Evolutionary conservation across 495 filamentous ascomycete genomes (phyloP), one percentile per base, ranked within the genome.

Genomic region (Neurospora sp.): DNA sequence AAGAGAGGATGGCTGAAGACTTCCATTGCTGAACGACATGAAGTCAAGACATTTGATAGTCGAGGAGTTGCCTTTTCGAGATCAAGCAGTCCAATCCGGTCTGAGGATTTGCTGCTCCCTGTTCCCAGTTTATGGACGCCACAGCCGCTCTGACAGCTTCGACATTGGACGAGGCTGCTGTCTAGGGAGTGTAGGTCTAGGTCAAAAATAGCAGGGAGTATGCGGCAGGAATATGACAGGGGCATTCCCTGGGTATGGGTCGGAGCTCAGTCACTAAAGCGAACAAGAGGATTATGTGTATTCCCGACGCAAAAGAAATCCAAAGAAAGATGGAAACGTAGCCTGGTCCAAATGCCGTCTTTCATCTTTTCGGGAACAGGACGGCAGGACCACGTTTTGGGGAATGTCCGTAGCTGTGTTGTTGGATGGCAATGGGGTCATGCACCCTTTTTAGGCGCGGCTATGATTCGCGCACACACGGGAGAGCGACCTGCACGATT

Each of bases 371-470:
- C 22, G 53, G 14, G 22, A 18, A 35, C 27, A 18, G 14, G 22
- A 61, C 53, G 53, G 53, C 53, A 61, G 53, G 53, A 61, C 53
- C 53, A 61, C 14, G 69, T 38, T 35, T 78, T 79, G 79, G 79
- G 79, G 79, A 61, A 80, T 80, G 79, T 80, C 79, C 79, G 79
- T 70, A 41, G 68, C 20, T 59, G 48, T 27, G 48, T 31, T 59
- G 48, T 31, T 59, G 48, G 22, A 59, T 12, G 48, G 48, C 48
- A 59, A 16, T 20, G 45, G 9, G 12, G 45, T 4, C 48, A 27
- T 27, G 22, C 44, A 48, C 48, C 48, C 48, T 59, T 27, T 61
- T 14, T 61, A 61, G 53, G 53, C 53, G 27, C 53, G 27, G 53
- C 53, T 35, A 18, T 61, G 53, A 61, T 61, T 61, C 27, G 53